Evolutionary conservation across 2,329 filamentous ascomycete genomes (phyloP).

Genomic region (Epicoccum sorghinum): DNA sequence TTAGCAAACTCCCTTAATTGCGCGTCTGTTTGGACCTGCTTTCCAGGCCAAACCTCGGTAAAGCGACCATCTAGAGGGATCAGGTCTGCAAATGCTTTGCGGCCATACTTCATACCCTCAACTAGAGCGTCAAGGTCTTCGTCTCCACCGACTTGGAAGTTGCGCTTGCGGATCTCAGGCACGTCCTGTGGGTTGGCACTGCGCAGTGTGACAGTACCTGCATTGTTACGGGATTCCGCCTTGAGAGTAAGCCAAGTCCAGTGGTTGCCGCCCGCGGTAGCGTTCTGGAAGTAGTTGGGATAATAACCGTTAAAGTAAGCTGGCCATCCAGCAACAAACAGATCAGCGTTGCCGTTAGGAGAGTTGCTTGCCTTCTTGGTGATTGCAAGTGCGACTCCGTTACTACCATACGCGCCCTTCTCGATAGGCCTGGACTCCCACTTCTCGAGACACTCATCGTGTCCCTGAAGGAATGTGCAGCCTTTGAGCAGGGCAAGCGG

Average conservation of each 20-base stretch:
- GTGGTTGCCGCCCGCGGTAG: slow-evolving; percentile 51
- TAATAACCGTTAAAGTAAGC: slow-evolving; percentile 61
- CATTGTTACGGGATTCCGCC: slow-evolving; percentile 66
- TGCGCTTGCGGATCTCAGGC: slow-evolving; percentile 61
- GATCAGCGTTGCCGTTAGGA: slow-evolving; percentile 55
- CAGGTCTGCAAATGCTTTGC: slow-evolving; percentile 47
- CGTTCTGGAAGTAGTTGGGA: slow-evolving; percentile 58
- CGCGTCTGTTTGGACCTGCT: slow-evolving; percentile 48
- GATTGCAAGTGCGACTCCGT: slow-evolving; percentile 60
- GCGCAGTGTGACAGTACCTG: slow-evolving; percentile 65
- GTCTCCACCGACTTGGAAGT: slow-evolving; percentile 58
- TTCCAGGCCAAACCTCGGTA: slow-evolving; percentile 56
- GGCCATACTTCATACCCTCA: slow-evolving; percentile 60
- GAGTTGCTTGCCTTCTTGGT: slow-evolving; percentile 45
- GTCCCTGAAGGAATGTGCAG: slow-evolving; percentile 47
- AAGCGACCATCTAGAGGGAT: slow-evolving; percentile 38
- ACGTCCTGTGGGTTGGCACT: slow-evolving; percentile 68
- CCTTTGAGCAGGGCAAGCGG: slow-evolving; percentile 45
- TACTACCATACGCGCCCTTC: slow-evolving; percentile 56
- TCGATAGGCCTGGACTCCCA: slow-evolving; percentile 47
- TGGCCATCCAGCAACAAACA: slow-evolving; percentile 61
- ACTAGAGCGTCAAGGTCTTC: slow-evolving; percentile 61
- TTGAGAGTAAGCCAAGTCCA: slow-evolving; percentile 63
- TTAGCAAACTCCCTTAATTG: slow-evolving; percentile 36
- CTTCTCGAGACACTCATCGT: slow-evolving; percentile 54